Conservation (phyloP, 257 asterid species). For the Solanum bukasovii region DNA sequence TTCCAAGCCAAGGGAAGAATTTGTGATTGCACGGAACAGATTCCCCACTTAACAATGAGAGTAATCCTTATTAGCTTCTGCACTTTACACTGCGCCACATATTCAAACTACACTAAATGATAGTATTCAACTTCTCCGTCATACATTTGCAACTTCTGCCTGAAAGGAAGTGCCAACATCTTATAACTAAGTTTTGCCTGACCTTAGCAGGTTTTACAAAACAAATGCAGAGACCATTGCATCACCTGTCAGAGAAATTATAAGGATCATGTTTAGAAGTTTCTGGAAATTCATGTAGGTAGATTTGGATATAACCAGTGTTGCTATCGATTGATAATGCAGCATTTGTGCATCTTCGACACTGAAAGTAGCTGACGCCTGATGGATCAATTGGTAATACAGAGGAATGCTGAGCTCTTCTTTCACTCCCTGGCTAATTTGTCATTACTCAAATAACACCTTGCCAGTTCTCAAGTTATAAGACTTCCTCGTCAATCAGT, state of each 20-base stretch:
- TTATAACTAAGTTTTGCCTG: background rate
- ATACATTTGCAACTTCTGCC: background rate
- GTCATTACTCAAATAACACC: background rate
- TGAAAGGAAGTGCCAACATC: background rate
- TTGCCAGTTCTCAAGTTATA: background rate
- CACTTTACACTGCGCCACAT: background rate
- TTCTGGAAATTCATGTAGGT: background rate
- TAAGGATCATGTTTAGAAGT: background rate
- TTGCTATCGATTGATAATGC: background rate
- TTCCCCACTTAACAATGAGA: background rate
- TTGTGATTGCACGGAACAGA: background rate
- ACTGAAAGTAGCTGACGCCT: background rate
- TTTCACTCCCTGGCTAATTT: background rate
- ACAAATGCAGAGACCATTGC: background rate
- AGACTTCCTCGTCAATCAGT: background rate
- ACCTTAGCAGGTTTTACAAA: background rate
- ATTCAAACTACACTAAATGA: background rate
- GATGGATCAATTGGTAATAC: background rate
- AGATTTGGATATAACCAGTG: background rate
- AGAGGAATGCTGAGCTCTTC: background rate
- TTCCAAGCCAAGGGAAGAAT: background rate
- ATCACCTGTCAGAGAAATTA: background rate
- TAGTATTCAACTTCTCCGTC: background rate
- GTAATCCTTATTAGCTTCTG: background rate
- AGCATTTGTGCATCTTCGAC: background rate